A percentile compares a stretch with the other conserved stretches of the same genome.
Evolutionary conservation across 129 eudicot species (phyloP).

Genomic region (Helichrysum umbraculigerum): DNA sequence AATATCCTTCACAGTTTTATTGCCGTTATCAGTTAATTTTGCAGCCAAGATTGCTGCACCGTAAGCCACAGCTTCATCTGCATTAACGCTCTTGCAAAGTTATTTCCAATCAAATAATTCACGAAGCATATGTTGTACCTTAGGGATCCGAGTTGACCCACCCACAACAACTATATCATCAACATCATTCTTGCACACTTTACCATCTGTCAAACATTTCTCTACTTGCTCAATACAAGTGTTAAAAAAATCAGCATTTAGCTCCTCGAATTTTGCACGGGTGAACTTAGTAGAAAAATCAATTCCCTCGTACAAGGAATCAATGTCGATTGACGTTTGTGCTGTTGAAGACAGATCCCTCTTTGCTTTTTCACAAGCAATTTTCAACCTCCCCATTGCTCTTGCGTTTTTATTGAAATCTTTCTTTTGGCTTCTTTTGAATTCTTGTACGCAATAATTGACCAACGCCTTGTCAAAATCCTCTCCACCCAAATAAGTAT

Average conservation of each 20-base stretch:
- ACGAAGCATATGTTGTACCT: constrained; percentile 4
- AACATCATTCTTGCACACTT: neutral
- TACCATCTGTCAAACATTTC: constrained; percentile 12
- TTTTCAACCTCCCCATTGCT: constrained; percentile 15
- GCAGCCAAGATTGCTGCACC: constrained; percentile 16
- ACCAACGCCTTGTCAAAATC: constrained; percentile 25
- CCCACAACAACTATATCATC: constrained; percentile 13
- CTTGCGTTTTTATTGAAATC: constrained; percentile 3
- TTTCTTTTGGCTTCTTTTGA: constrained; percentile 9
- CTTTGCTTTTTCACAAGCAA: constrained; percentile 20
- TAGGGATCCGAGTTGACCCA: constrained; percentile 8
- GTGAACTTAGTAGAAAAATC: constrained; percentile 23
- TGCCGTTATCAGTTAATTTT: neutral
- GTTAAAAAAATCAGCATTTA: neutral
- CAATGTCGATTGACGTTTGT: constrained; percentile 6
- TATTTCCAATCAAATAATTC: constrained; percentile 2
- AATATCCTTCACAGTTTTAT: neutral
- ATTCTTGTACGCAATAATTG: constrained; percentile 14
- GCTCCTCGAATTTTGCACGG: constrained; percentile 21
- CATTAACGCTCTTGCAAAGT: neutral
- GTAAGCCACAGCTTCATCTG: constrained; percentile 14
- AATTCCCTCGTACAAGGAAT: constrained; percentile 20
- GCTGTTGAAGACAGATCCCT: constrained; percentile 22
- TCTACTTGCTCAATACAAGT: neutral
- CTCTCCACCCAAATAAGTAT: constrained; percentile 31